A percentile compares a stretch with the other conserved stretches of the same genome.
These are phyloP conservation scores for Torulaspora franciscae DNA, from an alignment of 805 yeast species.

Conservation along the genomic window DNA sequence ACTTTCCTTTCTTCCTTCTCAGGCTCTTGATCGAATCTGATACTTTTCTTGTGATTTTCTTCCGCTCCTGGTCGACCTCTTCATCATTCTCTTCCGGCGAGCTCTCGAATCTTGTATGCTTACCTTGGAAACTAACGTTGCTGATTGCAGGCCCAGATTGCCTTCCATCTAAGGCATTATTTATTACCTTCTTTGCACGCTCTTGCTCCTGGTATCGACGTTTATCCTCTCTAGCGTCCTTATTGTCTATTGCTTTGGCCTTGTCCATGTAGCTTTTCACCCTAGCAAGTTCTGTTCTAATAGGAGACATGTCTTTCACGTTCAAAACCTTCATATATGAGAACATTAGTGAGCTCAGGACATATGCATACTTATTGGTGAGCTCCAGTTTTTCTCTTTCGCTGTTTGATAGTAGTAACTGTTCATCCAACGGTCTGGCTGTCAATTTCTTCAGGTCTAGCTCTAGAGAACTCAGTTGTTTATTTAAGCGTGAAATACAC, in stretches of 20 bases:
- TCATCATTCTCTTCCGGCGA: constrained; percentile 14
- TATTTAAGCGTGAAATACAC: constrained; percentile 24
- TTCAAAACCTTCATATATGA: constrained; percentile 28
- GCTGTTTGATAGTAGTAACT: constrained; percentile 19
- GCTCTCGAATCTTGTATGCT: constrained; percentile 47
- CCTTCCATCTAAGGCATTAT: constrained; percentile 41
- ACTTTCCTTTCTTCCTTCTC: constrained; percentile 5
- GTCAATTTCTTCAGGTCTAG: constrained; percentile 22
- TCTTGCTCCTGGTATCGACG: constrained; percentile 34
- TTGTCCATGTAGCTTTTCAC: constrained; percentile 65
- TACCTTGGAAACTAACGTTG: constrained; percentile 47
- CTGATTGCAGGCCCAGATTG: constrained; percentile 48
- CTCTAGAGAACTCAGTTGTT: constrained; percentile 20
- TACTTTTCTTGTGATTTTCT: background rate
- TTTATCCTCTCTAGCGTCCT: constrained; percentile 21
- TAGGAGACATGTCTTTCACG: constrained; percentile 37
- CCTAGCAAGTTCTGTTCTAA: constrained; percentile 61
- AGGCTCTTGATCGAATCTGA: constrained; percentile 2
- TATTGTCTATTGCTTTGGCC: constrained; percentile 35
- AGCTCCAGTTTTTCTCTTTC: constrained; percentile 26
- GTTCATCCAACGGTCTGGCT: constrained; percentile 29
- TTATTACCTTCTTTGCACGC: constrained; percentile 46
- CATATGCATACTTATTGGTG: constrained; percentile 28
- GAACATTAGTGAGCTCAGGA: constrained; percentile 31
- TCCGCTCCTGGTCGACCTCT: constrained; percentile 3